Base-by-base conservation (phyloP, 2,329 filamentous ascomycete genomes). In the Sphaerulina musiva region DNA sequence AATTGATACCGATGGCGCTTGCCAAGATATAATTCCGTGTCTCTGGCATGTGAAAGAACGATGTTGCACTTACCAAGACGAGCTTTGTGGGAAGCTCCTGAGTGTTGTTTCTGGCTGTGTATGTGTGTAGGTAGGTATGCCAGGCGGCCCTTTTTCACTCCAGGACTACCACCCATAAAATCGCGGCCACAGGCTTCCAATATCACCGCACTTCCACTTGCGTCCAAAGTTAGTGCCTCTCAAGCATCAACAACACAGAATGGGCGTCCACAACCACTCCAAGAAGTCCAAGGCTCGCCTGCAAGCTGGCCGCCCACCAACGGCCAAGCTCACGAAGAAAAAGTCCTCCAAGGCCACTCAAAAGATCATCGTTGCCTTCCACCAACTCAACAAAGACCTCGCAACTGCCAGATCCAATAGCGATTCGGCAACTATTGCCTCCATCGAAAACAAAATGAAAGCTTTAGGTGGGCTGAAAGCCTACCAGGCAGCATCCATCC, bases 401-500 rank as follows among this genome's bases (percentile, higher is more conserved):
- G 75, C 76, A 8, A 72, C 73, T 58, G 82, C 82, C 6, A 48
- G 76, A 26, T 69, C 74, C 48, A 66, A 70, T 29, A 70, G 71
- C 36, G 71, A 80, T 51, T 52, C 56, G 14, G 64, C 64, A 14
- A 64, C 70, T 31, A 74, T 75, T 20, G 62, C 66, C 32, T 65
- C 70, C 12, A 66, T 84, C 11, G 70, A 77, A 52, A 65, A 67
- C 14, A 70, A 79, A 50, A 80, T 85, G 53, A 71, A 77, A 20
- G 70, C 72, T n/a, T 75, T 78, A 48, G 82, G 82, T 6, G 82
- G 82, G 0, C 68, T 85, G 49, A 71, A 79, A 59, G 74, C 72
- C 23, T 85, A 85, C 60, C 82, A 85, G 66, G 73, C 77, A 44
- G 82, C 82, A 45, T 84, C 81, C 69, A 81, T 80, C 57, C 76